Evolutionary conservation across 129 eudicot species (phyloP), one percentile per base, ranked within the genome.

Genomic region (Dittrichia graveolens): DNA sequence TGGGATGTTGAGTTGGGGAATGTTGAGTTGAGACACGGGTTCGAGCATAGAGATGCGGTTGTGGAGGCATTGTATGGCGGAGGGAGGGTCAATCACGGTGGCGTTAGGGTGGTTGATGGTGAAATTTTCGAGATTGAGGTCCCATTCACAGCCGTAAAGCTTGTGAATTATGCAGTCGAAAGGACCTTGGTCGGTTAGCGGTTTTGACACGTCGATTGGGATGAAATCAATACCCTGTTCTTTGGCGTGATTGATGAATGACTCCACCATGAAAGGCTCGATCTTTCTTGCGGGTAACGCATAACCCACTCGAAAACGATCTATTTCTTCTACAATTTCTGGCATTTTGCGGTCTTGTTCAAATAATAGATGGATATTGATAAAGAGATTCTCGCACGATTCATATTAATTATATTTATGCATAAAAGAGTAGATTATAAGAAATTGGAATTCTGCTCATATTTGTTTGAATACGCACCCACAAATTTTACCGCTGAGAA

Each of bases 121-220:
- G 72, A 56, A 61, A 2, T 53, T 31, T 1, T 79, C 16, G 15
- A 92, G 64, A 18, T 85, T 84, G 4, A 45, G 69, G 53, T 68
- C 79, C 97, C 97, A 92, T 14, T 83, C 82, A 2, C 46, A 41
- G 55, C 38, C 78, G 61, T 83, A 84, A 11, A 81, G 67, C 58
- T 92, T 92, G 83, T 92, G 97, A 6, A 89, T 75, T 41, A 92
- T 54, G 90, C 82, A 72, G 14, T 89, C 76, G 70, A 83, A 92
- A 1, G 91, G 96, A 40, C 75, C 83, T 70, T 89, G 98, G 5
- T 69, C 72, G 61, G 68, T 50, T 11, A 91, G 59, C 8, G 97
- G 91, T 7, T 57, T 34, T 18, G 64, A 35, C 56, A 68, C 8
- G 19, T 89, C 74, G 19, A 92, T 73, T 1, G 74, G 81, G 61